A percentile compares a stretch with the other conserved stretches of the same genome.
Conservation (phyloP, 2,329 filamentous ascomycete species). For the Venturia carpophila region DNA sequence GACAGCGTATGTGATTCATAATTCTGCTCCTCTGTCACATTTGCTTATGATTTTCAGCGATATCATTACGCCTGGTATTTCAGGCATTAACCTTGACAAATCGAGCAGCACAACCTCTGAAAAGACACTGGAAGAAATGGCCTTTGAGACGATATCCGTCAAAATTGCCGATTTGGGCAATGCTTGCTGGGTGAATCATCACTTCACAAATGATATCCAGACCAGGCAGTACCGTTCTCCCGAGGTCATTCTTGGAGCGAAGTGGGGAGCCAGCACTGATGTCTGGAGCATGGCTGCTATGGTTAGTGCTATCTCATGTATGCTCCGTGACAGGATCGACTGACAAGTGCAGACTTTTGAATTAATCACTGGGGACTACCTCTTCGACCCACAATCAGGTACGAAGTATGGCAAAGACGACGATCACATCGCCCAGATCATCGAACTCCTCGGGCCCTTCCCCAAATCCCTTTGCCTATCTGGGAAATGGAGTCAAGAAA, state of each 20-base stretch:
- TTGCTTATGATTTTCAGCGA: constrained; percentile 50
- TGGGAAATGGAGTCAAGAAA: constrained; percentile 97
- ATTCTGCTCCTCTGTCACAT: neutral
- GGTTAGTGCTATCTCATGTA: constrained; percentile 50
- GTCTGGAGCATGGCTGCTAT: constrained; percentile 99
- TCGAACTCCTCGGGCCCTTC: constrained; percentile 89
- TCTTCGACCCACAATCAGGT: constrained; percentile 96
- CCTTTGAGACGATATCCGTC: constrained; percentile 82
- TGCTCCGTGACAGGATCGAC: neutral
- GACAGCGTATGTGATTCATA: constrained; percentile 64
- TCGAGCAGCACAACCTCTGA: constrained; percentile 47
- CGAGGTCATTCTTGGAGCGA: constrained; percentile 90
- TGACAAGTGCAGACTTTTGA: constrained; percentile 68
- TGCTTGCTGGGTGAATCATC: constrained; percentile 96
- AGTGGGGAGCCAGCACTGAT: constrained; percentile 99
- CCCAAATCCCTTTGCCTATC: constrained; percentile 85
- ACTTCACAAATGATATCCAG: constrained; percentile 99
- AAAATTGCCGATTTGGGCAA: constrained; percentile 98
- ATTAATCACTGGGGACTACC: constrained; percentile 93
- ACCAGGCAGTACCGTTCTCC: constrained; percentile 95
- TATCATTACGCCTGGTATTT: constrained; percentile 84
- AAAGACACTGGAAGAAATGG: constrained; percentile 53
- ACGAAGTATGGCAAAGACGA: constrained; percentile 99
- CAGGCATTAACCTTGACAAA: constrained; percentile 84
- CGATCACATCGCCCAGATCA: constrained; percentile 98